Evolutionary conservation across 345 rosid genomes (phyloP).

Genomic region (Eutrema japonicum): DNA sequence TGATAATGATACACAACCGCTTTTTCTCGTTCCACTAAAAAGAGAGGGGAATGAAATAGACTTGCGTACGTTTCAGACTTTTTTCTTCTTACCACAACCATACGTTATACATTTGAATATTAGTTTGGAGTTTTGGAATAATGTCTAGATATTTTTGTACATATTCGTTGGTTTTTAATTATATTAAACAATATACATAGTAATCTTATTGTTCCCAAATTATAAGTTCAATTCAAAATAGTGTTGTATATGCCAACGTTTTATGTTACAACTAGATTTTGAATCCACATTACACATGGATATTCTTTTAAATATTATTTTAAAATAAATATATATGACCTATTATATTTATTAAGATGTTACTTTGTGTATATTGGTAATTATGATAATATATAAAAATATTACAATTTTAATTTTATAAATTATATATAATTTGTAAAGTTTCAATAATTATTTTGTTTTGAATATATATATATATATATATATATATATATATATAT

Average conservation of each 20-base stretch:
- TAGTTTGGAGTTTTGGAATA: constrained; percentile 26
- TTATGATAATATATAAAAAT: no score
- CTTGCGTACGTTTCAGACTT: constrained; percentile 36
- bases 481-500: no score
- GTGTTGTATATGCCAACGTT: background rate
- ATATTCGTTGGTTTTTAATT: constrained; percentile 14
- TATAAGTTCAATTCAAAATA: background rate
- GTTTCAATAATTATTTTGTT: no score
- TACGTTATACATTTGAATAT: constrained; percentile 39
- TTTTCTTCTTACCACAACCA: constrained; percentile 40
- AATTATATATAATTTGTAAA: no score
- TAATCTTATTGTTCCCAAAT: background rate
- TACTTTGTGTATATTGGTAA: no score
- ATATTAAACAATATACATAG: background rate
- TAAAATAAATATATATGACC: no score
- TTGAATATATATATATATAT: no score
- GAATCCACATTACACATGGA: no score
- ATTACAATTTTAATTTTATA: no score
- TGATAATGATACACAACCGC: constrained; percentile 57
- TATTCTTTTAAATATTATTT: no score
- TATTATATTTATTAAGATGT: no score
- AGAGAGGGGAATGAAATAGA: constrained; percentile 34
- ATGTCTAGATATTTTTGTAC: constrained; percentile 32
- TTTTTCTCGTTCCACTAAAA: constrained; percentile 51
- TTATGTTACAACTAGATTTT: background rate